Conservation (phyloP, 2,329 filamentous ascomycete species). For the Bipolaris oryzae region DNA sequence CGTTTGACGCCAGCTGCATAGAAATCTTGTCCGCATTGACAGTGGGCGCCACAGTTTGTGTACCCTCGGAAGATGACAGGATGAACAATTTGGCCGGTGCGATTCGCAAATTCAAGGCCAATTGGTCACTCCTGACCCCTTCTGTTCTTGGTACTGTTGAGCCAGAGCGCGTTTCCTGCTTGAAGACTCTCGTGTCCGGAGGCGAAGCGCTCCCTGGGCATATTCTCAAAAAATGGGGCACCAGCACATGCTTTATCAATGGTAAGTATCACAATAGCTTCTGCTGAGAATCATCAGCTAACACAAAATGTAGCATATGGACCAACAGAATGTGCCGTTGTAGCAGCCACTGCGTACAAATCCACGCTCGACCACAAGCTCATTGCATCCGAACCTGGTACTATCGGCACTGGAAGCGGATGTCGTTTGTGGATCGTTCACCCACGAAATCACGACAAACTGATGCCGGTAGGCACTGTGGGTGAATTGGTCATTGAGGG, state of each 20-base stretch:
- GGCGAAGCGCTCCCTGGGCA: conserved; percentile 52
- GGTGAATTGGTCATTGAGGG: conserved; percentile 54
- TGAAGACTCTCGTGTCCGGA: conserved; percentile 53
- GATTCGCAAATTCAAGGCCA: conserved; percentile 37
- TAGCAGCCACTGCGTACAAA: conserved; percentile 33
- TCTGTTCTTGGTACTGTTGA: conserved; percentile 48
- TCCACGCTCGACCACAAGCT: conserved; percentile 33
- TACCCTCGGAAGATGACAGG: conserved; percentile 61
- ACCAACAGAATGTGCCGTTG: conserved; percentile 41
- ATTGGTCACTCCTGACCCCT: conserved; percentile 41
- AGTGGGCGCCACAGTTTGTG: conserved; percentile 59
- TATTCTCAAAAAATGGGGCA: conserved; percentile 53
- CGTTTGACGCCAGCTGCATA: conserved; percentile 62
- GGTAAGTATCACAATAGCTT: conserved; percentile 42
- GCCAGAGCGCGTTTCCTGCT: conserved; percentile 47
- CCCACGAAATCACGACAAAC: conserved; percentile 44
- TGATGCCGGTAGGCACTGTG: conserved; percentile 40
- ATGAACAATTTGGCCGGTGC: conserved; percentile 59
- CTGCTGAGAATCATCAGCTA: not conserved
- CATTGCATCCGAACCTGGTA: conserved; percentile 34
- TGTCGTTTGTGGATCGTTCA: conserved; percentile 51
- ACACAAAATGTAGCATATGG: conserved; percentile 33
- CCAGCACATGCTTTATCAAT: conserved; percentile 53
- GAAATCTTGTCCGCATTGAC: conserved; percentile 61
- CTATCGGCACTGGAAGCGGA: conserved; percentile 42